Base-by-base conservation (phyloP, 2,329 filamentous ascomycete species). In the Cladosporium sphaerospermum region DNA sequence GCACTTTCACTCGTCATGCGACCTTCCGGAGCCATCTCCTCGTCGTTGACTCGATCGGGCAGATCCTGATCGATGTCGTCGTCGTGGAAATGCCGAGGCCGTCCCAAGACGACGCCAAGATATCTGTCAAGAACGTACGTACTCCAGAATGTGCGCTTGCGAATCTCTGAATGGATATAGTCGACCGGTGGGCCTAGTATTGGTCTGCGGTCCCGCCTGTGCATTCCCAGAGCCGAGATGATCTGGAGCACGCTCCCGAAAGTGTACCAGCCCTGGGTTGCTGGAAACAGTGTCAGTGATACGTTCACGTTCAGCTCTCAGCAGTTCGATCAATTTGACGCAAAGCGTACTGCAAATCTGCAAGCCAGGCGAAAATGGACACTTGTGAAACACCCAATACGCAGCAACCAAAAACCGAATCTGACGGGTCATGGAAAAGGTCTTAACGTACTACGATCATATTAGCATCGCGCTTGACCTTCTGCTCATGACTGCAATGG, bases 51-150 rank as follows among this genome's bases (percentile, higher is more conserved):
- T 2, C 70, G 60, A 14, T 74, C 73, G 0, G 82, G 82, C 13
- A 80, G 71, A 3, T 77, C 75, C 54, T 84, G 81, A 48, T 85
- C 81, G 45, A 83, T 81, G 46, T 85, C 80, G 33, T 83, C 79
- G 40, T 85, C 81, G 46, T 82, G 81, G 28, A 83, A 79, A 13
- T 82, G 73, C 7, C 79, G 67, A 1, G 82, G 82, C 6, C 82
- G 72, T 0, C 82, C 82, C 28, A 84, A 76, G n/a, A 83, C 78
- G 16, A 83, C 79, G 32, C 80, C 79, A 1, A 85, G 69, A 53
- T 84, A 84, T 46, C 79, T 82, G 61, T 86, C 82, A 1, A 85
- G 67, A 1, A 77, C 78, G 59, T 85, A 85, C 0, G 79, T 76
- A 3, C 76, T 77, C 82, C 82, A 85, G 50, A 86, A 85, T 0